Percentiles rank a stretch among this genome's conserved stretches.
Conservation (phyloP, 768 basidiomycete species). For the Russula olivacea region DNA sequence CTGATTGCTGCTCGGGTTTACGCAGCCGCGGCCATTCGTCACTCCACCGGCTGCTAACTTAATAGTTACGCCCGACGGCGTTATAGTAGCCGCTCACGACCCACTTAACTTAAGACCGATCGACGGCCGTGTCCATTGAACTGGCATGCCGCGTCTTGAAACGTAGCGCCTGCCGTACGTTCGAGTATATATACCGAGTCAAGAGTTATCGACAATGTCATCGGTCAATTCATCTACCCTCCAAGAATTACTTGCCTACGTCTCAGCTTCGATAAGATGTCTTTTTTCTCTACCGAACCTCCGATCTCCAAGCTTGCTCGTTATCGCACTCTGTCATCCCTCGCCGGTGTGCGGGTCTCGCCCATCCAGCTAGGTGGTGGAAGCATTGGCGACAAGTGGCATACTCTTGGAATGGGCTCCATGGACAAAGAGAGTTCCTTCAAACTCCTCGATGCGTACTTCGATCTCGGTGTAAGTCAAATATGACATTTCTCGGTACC, state of each 20-base stretch:
- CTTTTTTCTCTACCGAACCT: conserved; percentile 2
- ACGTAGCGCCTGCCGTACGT: not conserved
- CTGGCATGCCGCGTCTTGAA: too few species aligned
- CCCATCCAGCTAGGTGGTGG: conserved; percentile 36
- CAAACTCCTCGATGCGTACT: conserved; percentile 38
- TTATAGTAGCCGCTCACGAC: too few species aligned
- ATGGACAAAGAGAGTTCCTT: conserved; percentile 36
- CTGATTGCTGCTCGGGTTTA: not conserved
- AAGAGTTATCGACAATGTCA: not conserved
- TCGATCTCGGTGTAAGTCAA: conserved; percentile 29
- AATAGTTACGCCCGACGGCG: too few species aligned
- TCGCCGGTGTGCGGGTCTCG: conserved; percentile 36
- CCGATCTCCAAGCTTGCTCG: conserved; percentile 29
- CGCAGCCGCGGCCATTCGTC: not conserved
- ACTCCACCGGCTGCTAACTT: too few species aligned
- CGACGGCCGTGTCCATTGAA: too few species aligned
- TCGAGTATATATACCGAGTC: not conserved
- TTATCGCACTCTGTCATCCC: conserved; percentile 33
- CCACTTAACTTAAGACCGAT: too few species aligned
- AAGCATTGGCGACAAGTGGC: conserved; percentile 39
- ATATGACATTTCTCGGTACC: too few species aligned
- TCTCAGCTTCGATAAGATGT: not conserved
- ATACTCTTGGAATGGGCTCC: conserved; percentile 28
- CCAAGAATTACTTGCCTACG: not conserved
- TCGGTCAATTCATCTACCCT: not conserved